Base-by-base conservation (phyloP, 768 basidiomycete genomes). In the Chalciporus sphaerocephalus region DNA sequence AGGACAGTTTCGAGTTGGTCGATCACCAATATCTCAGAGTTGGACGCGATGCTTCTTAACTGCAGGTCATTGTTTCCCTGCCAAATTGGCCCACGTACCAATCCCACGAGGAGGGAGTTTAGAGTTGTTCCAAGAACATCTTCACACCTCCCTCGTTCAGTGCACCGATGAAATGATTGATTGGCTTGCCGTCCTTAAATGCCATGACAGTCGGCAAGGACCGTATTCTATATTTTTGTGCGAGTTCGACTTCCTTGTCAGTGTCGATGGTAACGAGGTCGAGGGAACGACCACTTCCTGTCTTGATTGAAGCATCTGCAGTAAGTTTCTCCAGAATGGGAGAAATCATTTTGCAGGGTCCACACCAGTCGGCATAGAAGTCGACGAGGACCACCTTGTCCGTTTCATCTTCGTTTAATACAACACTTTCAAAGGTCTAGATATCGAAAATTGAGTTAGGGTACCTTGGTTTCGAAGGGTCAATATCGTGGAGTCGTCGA, bases 361-460 rank as follows among this genome's bases (percentile, higher is more conserved):
- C 68, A 52, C 88, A 91, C 89, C 88, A 91, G 49, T 87, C 79
- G 38, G 88, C 87, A 59, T 88, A 85, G 53, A 90, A 90, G 53
- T 90, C 87, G 18, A 87, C 86, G 6, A 90, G 66, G 33, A 85
- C 75, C 20, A 85, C 64, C 38, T 78, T 75, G 45, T 75, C 73
- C 42, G 69, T 71, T 21, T 72, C 63, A 44, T 34, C 41, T 33
- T 54, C 57, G 30, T 57, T 56, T n/a, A 67, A 52, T 11, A 49
- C 62, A 2, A 69, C 61, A 20, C 55, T 55, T 39, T 53, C 27
- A 47, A 74, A 73, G 2, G 60, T 67, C 73, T 75, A 44, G 27
- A 11, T 10, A 24, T 38, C 15, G 21, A 17, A 11, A 9, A 24
- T 38, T n/a, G 21, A 17, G 40, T 47, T 5, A 39, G 30, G 30